Base-by-base conservation (phyloP, 2,329 filamentous ascomycete genomes). In the Celoporthe dispersa region DNA sequence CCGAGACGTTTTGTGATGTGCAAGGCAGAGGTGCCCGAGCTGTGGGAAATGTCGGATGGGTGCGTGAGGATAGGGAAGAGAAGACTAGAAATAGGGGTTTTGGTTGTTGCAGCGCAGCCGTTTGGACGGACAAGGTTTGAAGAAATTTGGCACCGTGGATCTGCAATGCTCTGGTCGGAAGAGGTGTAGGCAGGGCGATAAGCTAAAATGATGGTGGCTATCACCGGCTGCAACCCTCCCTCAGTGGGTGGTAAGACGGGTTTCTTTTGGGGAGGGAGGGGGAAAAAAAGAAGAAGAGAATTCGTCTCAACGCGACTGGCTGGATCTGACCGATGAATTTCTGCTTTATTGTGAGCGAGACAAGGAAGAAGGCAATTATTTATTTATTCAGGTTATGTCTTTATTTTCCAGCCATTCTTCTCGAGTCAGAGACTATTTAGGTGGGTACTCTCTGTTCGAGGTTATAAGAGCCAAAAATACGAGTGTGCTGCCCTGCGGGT, bases 251-350 rank as follows among this genome's bases (percentile, higher is more conserved):
- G 35, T n/a, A 48, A 48, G 19, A 48, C 35, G 35, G n/a, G n/a
- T n/a, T n/a, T 41, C 16, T 12, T 41, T 19, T 41, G 37, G 37
- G n/a, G n/a, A n/a, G n/a, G n/a, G n/a, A 37, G 35, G 35, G 35
- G 35, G 9, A 37, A 37, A 37, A 37, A 16, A 5, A 22, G 6
- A 41, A 41, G 22, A 25, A 44, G 48, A 57, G 25, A 66, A 66
- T 59, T 66, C 64, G 64, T 59, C 64, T 28, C 33, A 39, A 57
- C 39, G 25, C 64, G n/a, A 66, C 64, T 66, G 64, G 64, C 51
- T 19, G n/a, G n/a, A 41, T n/a, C 28, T 31, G 28, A 19, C 28
- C 16, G 28, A 25, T 64, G 3, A 51, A 22, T 22, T 48, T 51
- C 41, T 64, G 28, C 62, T 33, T 48, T 31, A 2, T 16, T 16